phyloP scores from a whole-genome alignment of 2,329 filamentous ascomycete species.

The Cryphonectria nitschkei region DNA sequence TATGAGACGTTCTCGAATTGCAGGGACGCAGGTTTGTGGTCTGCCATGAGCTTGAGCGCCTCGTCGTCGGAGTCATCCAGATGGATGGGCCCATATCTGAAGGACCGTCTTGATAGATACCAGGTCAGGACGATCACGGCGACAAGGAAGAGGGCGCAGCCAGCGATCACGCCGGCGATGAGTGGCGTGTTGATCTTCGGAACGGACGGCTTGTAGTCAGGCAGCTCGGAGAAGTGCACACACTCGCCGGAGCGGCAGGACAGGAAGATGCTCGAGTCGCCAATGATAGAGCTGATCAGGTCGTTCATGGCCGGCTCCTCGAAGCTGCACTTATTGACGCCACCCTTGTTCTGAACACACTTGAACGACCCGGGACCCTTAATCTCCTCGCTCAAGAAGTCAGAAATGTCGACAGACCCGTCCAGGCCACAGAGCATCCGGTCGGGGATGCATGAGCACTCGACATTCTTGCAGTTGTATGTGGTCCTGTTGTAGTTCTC shows the following conservation, averaged over 20 bases:
- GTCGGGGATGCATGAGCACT: constrained; percentile 85
- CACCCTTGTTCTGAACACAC: constrained; percentile 68
- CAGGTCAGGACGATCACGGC: constrained; percentile 80
- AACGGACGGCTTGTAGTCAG: constrained; percentile 84
- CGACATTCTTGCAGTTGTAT: constrained; percentile 83
- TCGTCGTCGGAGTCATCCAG: constrained; percentile 92
- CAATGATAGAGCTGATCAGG: constrained; percentile 85
- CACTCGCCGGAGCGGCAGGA: constrained; percentile 88
- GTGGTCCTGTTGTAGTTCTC: constrained; percentile 73
- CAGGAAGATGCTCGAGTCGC: constrained; percentile 85
- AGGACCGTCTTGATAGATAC: constrained; percentile 80
- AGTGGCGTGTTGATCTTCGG: constrained; percentile 97
- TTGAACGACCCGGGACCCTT: constrained; percentile 85
- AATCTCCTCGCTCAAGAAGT: constrained; percentile 83
- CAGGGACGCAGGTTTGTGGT: constrained; percentile 88
- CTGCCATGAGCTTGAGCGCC: constrained; percentile 80
- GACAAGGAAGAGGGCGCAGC: constrained; percentile 84
- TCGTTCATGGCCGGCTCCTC: constrained; percentile 91
- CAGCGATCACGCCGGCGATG: constrained; percentile 91
- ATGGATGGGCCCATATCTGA: constrained; percentile 72
- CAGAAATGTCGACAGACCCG: constrained; percentile 87
- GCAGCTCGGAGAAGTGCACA: constrained; percentile 88
- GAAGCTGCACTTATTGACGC: constrained; percentile 73
- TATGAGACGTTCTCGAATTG: constrained; percentile 91
- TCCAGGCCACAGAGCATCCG: constrained; percentile 93